These are phyloP conservation scores for Myxozyma vanderwaltii DNA, from an alignment of 805 yeast species.

Conservation along the genomic window DNA sequence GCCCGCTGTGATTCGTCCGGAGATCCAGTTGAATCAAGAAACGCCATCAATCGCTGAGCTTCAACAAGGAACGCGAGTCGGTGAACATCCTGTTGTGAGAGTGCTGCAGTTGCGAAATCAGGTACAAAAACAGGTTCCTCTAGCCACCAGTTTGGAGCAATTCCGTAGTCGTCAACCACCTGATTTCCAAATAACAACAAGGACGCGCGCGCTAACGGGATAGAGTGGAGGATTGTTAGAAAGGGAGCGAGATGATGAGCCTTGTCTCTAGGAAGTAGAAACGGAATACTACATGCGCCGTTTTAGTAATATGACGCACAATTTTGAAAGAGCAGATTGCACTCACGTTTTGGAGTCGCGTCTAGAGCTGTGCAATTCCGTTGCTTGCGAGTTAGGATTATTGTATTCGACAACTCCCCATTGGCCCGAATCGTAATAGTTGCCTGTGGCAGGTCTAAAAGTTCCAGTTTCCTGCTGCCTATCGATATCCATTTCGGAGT, in stretches of 20 bases:
- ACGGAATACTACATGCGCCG: slow-evolving; percentile 13
- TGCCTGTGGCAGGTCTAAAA: slow-evolving; percentile 37
- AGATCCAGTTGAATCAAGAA: slow-evolving; percentile 32
- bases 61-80: slow-evolving; percentile 36
- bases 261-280: slow-evolving; percentile 12
- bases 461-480: slow-evolving; percentile 34
- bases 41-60: slow-evolving; percentile 40
- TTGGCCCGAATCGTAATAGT: slow-evolving; percentile 32
- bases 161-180: slow-evolving; percentile 38
- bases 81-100: slow-evolving; percentile 8
- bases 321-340: background rate
- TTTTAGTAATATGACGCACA: no score
- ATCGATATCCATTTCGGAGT: slow-evolving; percentile 3
- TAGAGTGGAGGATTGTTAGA: slow-evolving; percentile 38
- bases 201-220: slow-evolving; percentile 41
- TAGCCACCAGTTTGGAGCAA: slow-evolving; percentile 38
- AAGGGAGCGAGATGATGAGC: slow-evolving; percentile 36
- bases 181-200: slow-evolving; percentile 36
- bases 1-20: slow-evolving; percentile 37
- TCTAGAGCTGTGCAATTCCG: slow-evolving; percentile 1
- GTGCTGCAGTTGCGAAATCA: background rate
- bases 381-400: background rate
- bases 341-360: slow-evolving; percentile 7
- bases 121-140: slow-evolving; percentile 33
- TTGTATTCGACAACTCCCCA: slow-evolving; percentile 35